Evolutionary conservation across 2,329 filamentous ascomycete genomes (phyloP), one percentile per base, ranked within the genome.

Genomic region (Colletotrichum sp.): DNA sequence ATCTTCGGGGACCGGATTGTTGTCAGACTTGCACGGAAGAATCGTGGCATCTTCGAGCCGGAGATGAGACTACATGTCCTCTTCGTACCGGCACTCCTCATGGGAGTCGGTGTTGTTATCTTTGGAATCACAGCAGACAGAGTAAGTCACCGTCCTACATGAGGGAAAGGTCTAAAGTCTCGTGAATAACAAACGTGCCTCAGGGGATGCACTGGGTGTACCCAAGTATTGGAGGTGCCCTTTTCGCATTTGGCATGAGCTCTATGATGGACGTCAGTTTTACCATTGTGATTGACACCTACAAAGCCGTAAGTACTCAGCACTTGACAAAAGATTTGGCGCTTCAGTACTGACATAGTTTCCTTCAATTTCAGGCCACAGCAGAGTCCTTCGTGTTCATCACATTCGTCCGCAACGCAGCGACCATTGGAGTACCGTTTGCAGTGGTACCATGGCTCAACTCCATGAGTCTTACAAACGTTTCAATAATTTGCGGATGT

Each of bases 201-300:
- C 28, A 87, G 85, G 85, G 85, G 3, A 85, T 86, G 84, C 85
- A 86, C 48, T 87, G 84, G 84, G 84, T 87, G 9, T 84, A 81
- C 34, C 84, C 85, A 0, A 85, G 81, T 2, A 77, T 87, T 0
- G 85, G 82, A 0, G 82, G 84, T 3, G 83, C 80, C 0, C 74
- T 86, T 6, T 86, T 85, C 39, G 83, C 82, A 0, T 85, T 86
- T 66, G 85, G 84, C 0, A 79, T 87, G 0, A 85, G 85, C 3
- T 81, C 84, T 39, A 84, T 84, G 7, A 80, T 82, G 4, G 85
- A 86, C 7, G 84, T 83, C 0, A 79, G 79, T 2, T 57, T 57
- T 16, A 57, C 52, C 8, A 57, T 26, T 26, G 52, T 57, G 0
- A 57, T 57, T 26, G 52, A 57, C 15, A 57, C 52, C 5, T 57